phyloP scores from a whole-genome alignment of 1,284 basidiomycete genomes.

The Cutaneotrichosporon dermatis region DNA sequence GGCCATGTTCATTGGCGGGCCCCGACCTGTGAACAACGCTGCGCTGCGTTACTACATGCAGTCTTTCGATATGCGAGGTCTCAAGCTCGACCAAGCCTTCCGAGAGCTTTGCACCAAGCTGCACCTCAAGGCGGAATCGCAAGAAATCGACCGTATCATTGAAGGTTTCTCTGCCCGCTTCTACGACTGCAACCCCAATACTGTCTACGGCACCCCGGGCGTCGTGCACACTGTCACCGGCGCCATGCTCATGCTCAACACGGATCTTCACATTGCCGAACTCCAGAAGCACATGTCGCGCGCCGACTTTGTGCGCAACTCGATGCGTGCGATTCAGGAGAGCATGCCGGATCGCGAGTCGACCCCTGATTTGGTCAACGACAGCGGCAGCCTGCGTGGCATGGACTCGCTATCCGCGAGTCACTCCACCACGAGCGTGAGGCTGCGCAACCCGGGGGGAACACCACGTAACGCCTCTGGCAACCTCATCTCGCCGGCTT shows the following conservation, averaged over 20 bases:
- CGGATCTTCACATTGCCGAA: slow-evolving; percentile 93
- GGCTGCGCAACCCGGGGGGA: slow-evolving; percentile 14
- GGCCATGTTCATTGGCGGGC: slow-evolving; percentile 89
- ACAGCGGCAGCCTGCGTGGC: slow-evolving; percentile 53
- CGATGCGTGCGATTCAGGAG: slow-evolving; percentile 69
- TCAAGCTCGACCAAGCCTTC: slow-evolving; percentile 85
- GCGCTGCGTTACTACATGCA: slow-evolving; percentile 77
- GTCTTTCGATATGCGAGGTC: slow-evolving; percentile 77
- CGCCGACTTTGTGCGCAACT: slow-evolving; percentile 89
- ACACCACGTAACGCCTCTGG: slow-evolving; percentile 32
- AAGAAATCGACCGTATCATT: slow-evolving; percentile 94
- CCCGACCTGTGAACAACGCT: slow-evolving; percentile 68
- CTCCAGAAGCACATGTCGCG: slow-evolving; percentile 84
- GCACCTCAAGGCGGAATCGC: slow-evolving; percentile 91
- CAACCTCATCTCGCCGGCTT: slow-evolving; percentile 22
- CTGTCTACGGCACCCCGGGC: slow-evolving; percentile 77
- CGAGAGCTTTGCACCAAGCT: slow-evolving; percentile 83
- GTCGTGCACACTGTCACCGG: slow-evolving; percentile 91
- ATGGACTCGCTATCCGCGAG: slow-evolving; percentile 22
- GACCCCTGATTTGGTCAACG: slow-evolving; percentile 65
- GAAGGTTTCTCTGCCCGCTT: slow-evolving; percentile 84
- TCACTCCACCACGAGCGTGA: slow-evolving; percentile 20
- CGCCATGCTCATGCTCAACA: slow-evolving; percentile 90
- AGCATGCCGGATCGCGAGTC: slow-evolving; percentile 47
- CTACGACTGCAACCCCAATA: slow-evolving; percentile 80